phyloP scores from a whole-genome alignment of 257 asterid genomes.

The Mitragyna speciosa region DNA sequence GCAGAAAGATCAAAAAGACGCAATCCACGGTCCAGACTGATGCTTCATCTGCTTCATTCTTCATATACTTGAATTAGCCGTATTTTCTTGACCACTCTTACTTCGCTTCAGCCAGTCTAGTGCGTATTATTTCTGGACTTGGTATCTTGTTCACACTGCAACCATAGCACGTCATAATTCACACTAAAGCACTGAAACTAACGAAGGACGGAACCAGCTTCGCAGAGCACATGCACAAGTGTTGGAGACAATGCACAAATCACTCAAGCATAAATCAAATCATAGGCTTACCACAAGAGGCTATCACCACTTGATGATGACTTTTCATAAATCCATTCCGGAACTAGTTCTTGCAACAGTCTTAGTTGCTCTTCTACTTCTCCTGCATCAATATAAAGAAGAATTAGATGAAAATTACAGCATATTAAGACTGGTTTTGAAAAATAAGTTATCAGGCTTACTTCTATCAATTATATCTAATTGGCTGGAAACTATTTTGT shows the following conservation, averaged over 20 bases:
- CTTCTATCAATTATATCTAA: constrained; percentile 52
- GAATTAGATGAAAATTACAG: constrained; percentile 12
- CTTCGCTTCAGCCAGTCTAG: constrained; percentile 53
- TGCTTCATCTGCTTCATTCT: not conserved
- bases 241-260: not conserved
- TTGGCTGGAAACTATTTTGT: constrained; percentile 47
- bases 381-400: constrained; percentile 41
- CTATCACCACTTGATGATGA: constrained; percentile 54
- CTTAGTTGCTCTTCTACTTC: constrained; percentile 72
- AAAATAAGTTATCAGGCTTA: constrained; percentile 31
- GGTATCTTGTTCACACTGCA: constrained; percentile 67
- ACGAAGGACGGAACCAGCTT: no score
- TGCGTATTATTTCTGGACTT: constrained; percentile 50
- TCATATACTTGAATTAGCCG: not conserved
- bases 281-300: constrained; percentile 54
- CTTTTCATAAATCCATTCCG: constrained; percentile 83
- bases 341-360: constrained; percentile 73
- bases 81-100: constrained; percentile 19
- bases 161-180: not conserved
- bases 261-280: not conserved
- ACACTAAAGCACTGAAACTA: not conserved
- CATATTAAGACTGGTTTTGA: not conserved
- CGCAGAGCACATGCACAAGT: not conserved
- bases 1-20: not conserved
- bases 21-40: not conserved